Evolutionary conservation across 2,329 filamentous ascomycete genomes (phyloP), one percentile per base, ranked within the genome.

Genomic region (Epichloe coenophiala): DNA sequence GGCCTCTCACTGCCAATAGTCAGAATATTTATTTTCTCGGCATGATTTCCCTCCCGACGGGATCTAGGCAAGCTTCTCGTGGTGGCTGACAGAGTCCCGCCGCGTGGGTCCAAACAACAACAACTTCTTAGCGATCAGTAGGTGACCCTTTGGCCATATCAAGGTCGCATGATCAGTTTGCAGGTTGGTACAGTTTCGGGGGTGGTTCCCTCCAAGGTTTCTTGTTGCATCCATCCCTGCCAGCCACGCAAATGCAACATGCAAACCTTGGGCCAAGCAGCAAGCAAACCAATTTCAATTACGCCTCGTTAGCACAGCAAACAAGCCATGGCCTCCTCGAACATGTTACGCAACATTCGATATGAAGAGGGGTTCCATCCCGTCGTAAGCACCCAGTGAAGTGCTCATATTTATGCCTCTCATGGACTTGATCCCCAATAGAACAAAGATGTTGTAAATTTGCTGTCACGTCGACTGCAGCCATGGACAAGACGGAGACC

Each of bases 401-500:
- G 15, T 19, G 23, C 27, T 35, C 23, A 31, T 9, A 7, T 33
- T 31, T 44, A 12, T 44, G n/a, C 17, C n/a, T 17, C 23, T 37
- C 8, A 42, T n/a, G 19, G 36, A 27, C 45, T 23, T 11, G 35
- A 15, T 38, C 12, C 17, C 27, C 15, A 31, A 41, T 17, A 8
- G 4, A 31, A 19, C 37, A 35, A 17, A 8, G n/a, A 11, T 15
- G 9, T 7, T 23, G 21, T 36, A 35, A 12, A 33, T 21, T 42
- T 15, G 33, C 12, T 31, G 13, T 21, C 41, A 13, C 19, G 13
- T 40, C 15, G 37, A 12, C 38, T n/a, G 31, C 33, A 49, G 47
- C 40, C 40, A 49, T 49, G 47, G 47, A 38, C 15, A 49, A 49
- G 47, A 23, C 31, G 37, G 47, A 44, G 31, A 37, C 17, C 7